phyloP scores from a whole-genome alignment of 208 protist species.

The Wallacemonas sp. region DNA sequence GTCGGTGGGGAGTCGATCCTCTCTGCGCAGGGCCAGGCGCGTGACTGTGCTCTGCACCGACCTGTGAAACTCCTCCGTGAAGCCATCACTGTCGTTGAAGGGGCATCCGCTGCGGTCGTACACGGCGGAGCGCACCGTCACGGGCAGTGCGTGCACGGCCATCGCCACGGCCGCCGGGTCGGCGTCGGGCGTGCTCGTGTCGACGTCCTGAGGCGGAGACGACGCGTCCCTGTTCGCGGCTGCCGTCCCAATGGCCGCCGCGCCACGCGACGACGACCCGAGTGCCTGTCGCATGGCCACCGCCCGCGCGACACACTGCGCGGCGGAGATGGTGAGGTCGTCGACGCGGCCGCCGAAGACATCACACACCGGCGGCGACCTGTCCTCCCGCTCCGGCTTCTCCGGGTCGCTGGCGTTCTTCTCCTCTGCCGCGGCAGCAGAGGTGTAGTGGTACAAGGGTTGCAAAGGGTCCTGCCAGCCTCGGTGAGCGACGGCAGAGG shows the following conservation, averaged over 20 bases:
- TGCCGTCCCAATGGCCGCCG: too few relatives aligned
- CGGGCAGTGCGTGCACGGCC: slow-evolving; percentile 23
- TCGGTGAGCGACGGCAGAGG: not conserved
- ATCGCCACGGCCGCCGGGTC: not conserved
- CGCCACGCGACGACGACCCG: not conserved
- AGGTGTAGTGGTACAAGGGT: not conserved
- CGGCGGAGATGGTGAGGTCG: not conserved
- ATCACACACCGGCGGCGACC: not conserved
- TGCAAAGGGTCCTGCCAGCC: slow-evolving; percentile 5
- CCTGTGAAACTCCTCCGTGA: slow-evolving; percentile 43
- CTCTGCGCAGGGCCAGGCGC: slow-evolving; percentile 31
- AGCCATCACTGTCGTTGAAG: slow-evolving; percentile 38
- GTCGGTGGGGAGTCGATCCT: slow-evolving; percentile 19
- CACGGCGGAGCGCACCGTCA: slow-evolving; percentile 35
- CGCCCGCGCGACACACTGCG: not conserved
- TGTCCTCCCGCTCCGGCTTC: not conserved
- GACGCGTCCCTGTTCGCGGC: too few relatives aligned
- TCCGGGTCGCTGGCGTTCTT: not conserved
- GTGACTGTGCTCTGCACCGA: slow-evolving; percentile 46
- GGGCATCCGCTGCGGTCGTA: slow-evolving; percentile 58
- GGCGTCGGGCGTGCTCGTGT: not conserved
- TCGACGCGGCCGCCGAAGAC: not conserved
- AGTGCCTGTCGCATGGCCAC: not conserved
- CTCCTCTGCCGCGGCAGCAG: not conserved
- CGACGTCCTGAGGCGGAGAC: too few relatives aligned